Evolutionary conservation across 371 early-diverging fungal genomes (phyloP), one percentile per base, ranked within the genome.

Genomic region (Mortierella sp.): DNA sequence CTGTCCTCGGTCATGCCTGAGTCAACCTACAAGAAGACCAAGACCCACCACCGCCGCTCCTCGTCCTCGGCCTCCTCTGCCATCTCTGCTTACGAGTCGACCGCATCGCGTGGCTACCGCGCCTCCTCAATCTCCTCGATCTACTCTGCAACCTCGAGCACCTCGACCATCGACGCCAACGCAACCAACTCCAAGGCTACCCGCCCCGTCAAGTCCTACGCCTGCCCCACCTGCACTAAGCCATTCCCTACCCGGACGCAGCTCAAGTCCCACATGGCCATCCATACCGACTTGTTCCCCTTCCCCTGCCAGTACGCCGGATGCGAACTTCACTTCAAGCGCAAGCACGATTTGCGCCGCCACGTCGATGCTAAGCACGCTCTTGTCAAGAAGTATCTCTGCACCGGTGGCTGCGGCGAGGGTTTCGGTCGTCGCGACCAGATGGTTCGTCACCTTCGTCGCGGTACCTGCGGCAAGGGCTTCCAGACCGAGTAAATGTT

Each of bases 201-300:
- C 28, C 78, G 82, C 70, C 71, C 78, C 10, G 78, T 78, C 64
- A 83, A 83, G 74, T 79, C 83, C 28, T 79, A 79, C 54, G 79
- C 72, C 43, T 82, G 82, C 74, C 72, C 78, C 3, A 82, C 78
- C 34, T 82, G 82, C 73, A 69, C 79, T 54, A 82, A 82, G 79
- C 76, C 82, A 40, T 82, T 82, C 82, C 82, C 82, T 26, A 82
- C 82, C 14, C 79, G 82, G 26, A 82, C 82, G 3, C 82, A 82
- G 71, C 82, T 82, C 76, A 82, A 82, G 82, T 82, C 82, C 21
- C 82, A 82, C 79, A 82, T 82, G 82, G 82, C 82, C 34, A 82
- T 82, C 73, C 82, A 82, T 61, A 82, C 82, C 6, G 82, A 82
- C 28, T 40, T 51, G 10, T 82, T 82, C 76, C 82, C 82, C 26